These are phyloP conservation scores for Typha latifolia DNA, from an alignment of 176 grass and related monocot species.

Conservation along the genomic window DNA sequence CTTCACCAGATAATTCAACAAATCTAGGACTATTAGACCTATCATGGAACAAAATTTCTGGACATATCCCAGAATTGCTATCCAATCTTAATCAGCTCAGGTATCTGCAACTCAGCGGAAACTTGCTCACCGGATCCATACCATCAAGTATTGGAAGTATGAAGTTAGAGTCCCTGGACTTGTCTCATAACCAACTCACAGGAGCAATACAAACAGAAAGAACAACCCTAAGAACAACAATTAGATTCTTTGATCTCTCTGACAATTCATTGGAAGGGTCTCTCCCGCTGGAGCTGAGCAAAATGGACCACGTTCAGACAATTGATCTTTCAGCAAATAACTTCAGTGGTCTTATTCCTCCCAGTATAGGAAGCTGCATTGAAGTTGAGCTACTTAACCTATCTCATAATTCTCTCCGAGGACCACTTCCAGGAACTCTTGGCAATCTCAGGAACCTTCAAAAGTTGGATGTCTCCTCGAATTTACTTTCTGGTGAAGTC, in stretches of 20 bases:
- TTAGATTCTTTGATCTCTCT: background rate
- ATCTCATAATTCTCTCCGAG: conserved; percentile 11
- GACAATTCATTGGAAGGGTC: conserved; percentile 3
- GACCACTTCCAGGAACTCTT: background rate
- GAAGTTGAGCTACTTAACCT: background rate
- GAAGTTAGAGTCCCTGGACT: background rate
- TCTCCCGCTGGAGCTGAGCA: background rate
- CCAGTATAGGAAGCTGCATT: background rate
- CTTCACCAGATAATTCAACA: background rate
- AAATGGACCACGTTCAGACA: conserved; percentile 1
- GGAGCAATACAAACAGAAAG: background rate
- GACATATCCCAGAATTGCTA: conserved; percentile 4
- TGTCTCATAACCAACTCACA: conserved; percentile 10
- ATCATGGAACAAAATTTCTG: background rate
- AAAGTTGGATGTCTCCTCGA: conserved; percentile 3
- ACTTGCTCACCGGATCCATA: background rate
- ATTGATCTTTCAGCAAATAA: conserved; percentile 19
- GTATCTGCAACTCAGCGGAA: background rate
- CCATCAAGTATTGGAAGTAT: background rate
- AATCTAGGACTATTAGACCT: conserved; percentile 4
- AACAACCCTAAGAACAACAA: background rate
- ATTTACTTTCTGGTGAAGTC: conserved; percentile 10
- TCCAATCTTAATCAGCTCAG: conserved; percentile 3
- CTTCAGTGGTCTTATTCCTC: background rate
- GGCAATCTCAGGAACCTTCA: conserved; percentile 1